Evolutionary conservation across 768 basidiomycete species (phyloP).

Genomic region (Leccinum uliginosum): DNA sequence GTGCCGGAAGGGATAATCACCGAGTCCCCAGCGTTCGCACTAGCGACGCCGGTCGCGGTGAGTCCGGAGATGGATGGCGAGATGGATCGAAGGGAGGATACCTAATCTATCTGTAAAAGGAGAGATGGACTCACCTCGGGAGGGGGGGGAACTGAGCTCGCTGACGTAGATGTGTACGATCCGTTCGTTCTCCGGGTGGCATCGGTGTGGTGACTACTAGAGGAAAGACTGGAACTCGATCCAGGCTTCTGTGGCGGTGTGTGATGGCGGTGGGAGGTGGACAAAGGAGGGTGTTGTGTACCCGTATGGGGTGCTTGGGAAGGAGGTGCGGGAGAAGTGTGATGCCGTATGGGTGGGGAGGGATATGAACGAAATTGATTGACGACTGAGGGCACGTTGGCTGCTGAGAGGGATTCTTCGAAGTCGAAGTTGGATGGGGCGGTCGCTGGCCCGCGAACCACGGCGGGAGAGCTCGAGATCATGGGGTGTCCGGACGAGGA

Average conservation of each 20-base stretch:
- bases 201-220: conserved; percentile 24
- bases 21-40: background rate
- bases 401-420: conserved; percentile 27
- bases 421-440: conserved; percentile 23
- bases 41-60: conserved; percentile 11
- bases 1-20: conserved; percentile 18
- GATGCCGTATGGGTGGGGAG: conserved; percentile 19
- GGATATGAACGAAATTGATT: conserved; percentile 31
- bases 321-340: conserved; percentile 18
- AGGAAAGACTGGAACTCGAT: conserved; percentile 25
- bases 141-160: conserved; percentile 18
- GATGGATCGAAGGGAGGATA: conserved; percentile 10
- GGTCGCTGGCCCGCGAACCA: conserved; percentile 20
- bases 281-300: conserved; percentile 5
- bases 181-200: conserved; percentile 21
- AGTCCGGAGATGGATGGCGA: conserved; percentile 11
- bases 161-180: conserved; percentile 25
- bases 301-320: conserved; percentile 9
- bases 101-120: conserved; percentile 8
- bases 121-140: conserved; percentile 20
- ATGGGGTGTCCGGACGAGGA: background rate
- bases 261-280: conserved; percentile 7
- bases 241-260: conserved; percentile 20
- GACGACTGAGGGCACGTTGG: conserved; percentile 28
- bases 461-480: conserved; percentile 10